Conservation (phyloP, 176 grass and related monocot genomes). For the Alloteropsis semialata region DNA sequence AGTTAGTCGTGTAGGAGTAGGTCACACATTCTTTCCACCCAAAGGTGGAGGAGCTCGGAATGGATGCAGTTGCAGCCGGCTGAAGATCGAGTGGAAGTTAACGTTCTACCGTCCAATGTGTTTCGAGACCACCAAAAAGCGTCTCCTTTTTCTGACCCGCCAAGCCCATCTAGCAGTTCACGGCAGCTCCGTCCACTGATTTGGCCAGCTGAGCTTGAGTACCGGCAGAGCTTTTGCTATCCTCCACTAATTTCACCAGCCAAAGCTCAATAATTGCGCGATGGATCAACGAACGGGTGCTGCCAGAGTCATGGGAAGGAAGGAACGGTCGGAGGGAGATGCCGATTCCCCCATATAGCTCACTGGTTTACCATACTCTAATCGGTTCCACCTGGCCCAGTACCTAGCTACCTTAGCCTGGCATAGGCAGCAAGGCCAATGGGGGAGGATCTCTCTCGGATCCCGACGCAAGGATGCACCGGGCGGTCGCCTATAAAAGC, state of each 20-base stretch:
- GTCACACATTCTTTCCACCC: too few species aligned
- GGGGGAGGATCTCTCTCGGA: neutral
- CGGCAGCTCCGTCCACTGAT: neutral
- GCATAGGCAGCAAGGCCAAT: neutral
- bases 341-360: conserved; percentile 32
- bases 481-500: conserved; percentile 25
- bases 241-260: neutral
- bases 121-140: neutral
- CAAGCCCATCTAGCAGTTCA: neutral
- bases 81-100: neutral
- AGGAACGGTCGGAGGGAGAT: neutral
- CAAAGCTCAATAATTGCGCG: neutral
- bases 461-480: conserved; percentile 14
- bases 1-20: too few species aligned
- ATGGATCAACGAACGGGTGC: neutral
- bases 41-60: neutral
- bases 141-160: neutral
- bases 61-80: neutral
- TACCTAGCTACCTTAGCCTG: neutral
- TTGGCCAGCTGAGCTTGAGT: neutral
- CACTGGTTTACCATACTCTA: neutral
- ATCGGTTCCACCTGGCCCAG: neutral
- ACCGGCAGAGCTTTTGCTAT: neutral
- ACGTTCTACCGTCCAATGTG: neutral
- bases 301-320: conserved; percentile 12